Conservation (phyloP, 352 stramenopile species). For the Globisporangium cystogenes region DNA sequence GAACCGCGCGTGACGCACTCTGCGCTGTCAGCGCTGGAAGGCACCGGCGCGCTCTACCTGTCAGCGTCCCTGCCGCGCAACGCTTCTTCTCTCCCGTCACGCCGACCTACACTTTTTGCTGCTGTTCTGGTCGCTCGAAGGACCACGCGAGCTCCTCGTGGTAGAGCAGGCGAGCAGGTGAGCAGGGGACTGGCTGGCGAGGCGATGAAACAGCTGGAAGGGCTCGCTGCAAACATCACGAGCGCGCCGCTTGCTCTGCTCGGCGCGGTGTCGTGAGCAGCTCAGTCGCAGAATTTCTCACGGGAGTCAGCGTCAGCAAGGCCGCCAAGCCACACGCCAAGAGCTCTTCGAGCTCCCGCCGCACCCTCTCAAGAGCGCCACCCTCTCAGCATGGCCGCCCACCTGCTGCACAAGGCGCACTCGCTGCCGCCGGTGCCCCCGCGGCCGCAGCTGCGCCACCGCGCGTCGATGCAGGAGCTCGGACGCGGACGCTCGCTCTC, state of each 20-base stretch:
- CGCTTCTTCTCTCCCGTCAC: too few species aligned
- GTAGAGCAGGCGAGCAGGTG: too few species aligned
- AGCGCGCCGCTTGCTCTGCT: background rate
- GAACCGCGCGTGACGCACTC: background rate
- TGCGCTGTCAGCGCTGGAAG: background rate
- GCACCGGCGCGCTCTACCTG: too few species aligned
- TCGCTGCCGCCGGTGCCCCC: conserved; percentile 28
- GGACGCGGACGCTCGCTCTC: conserved; percentile 24
- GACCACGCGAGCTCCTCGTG: too few species aligned
- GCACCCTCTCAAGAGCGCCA: too few species aligned
- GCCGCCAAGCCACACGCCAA: too few species aligned
- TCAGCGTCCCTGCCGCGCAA: background rate
- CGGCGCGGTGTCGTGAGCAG: background rate
- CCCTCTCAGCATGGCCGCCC: too few species aligned
- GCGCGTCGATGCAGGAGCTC: conserved; percentile 34
- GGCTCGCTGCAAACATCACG: background rate
- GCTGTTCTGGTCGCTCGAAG: too few species aligned
- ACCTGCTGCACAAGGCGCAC: conserved; percentile 29
- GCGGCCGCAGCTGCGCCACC: conserved; percentile 24
- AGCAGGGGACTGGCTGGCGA: background rate
- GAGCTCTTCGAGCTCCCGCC: too few species aligned
- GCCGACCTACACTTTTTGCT: too few species aligned
- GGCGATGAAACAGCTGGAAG: background rate
- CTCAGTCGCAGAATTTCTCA: conserved; percentile 3
- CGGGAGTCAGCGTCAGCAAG: background rate